phyloP scores from a whole-genome alignment of 2,329 filamentous ascomycete species.

The Ophiostoma piceae region DNA sequence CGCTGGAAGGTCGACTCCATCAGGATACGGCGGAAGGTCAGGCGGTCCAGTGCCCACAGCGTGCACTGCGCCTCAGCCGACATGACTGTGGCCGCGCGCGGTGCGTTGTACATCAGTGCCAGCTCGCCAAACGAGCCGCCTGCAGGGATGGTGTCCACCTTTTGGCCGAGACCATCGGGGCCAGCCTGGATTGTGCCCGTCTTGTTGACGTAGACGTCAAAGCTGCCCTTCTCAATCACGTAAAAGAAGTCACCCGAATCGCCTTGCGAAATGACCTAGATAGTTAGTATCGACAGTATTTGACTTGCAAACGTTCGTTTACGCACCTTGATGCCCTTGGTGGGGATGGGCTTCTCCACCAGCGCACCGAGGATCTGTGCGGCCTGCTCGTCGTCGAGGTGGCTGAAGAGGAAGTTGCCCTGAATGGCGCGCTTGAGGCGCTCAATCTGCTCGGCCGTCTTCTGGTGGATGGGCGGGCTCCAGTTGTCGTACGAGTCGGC shows the following conservation, averaged over 20 bases:
- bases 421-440: conserved; percentile 77
- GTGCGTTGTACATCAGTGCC: conserved; percentile 97
- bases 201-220: conserved; percentile 85
- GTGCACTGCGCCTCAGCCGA: conserved; percentile 73
- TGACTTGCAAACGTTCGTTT: neutral
- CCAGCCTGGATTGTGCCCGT: conserved; percentile 74
- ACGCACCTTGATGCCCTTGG: conserved; percentile 69
- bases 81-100: conserved; percentile 87
- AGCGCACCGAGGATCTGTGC: conserved; percentile 81
- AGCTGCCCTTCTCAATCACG: conserved; percentile 83
- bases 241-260: conserved; percentile 98
- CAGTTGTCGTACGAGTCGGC: conserved; percentile 81
- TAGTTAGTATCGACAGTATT: neutral
- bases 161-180: conserved; percentile 71
- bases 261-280: conserved; percentile 86
- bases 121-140: conserved; percentile 95
- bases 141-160: conserved; percentile 74
- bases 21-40: conserved; percentile 94
- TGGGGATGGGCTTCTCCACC: conserved; percentile 90
- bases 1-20: conserved; percentile 98
- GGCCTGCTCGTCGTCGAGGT: conserved; percentile 90
- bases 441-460: conserved; percentile 72
- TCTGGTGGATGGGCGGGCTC: conserved; percentile 79
- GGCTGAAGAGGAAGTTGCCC: conserved; percentile 88
- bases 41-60: conserved; percentile 88